Evolutionary conservation across 2,329 filamentous ascomycete species (phyloP).

Genomic region (Colletotrichum lentis): DNA sequence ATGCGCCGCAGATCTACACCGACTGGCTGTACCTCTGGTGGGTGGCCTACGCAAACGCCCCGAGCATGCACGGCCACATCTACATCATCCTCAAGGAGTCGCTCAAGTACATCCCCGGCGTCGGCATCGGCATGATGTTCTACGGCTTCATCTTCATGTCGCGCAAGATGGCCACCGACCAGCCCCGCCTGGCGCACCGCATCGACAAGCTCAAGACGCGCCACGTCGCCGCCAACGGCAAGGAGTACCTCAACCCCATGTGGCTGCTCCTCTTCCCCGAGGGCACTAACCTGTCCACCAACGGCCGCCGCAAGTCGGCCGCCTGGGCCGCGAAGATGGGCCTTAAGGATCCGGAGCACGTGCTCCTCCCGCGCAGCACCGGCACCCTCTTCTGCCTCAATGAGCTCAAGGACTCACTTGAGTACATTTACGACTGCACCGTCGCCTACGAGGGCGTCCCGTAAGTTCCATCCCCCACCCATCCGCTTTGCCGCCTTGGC

Average conservation of each 20-base stretch:
- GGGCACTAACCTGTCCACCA: slow-evolving; percentile 80
- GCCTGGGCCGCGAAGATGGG: slow-evolving; percentile 81
- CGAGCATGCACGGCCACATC: slow-evolving; percentile 82
- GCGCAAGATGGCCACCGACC: slow-evolving; percentile 85
- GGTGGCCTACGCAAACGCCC: slow-evolving; percentile 81
- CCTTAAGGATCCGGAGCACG: slow-evolving; percentile 75
- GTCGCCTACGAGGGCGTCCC: slow-evolving; percentile 94
- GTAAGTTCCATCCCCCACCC: slow-evolving; percentile 62
- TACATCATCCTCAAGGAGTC: slow-evolving; percentile 93
- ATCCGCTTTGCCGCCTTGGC: background rate
- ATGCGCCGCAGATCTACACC: slow-evolving; percentile 71
- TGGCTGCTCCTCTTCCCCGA: slow-evolving; percentile 90
- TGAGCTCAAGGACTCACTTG: slow-evolving; percentile 76
- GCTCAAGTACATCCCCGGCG: slow-evolving; percentile 79
- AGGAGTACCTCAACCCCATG: slow-evolving; percentile 76
- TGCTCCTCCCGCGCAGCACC: slow-evolving; percentile 81
- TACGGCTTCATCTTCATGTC: slow-evolving; percentile 92
- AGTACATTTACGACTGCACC: slow-evolving; percentile 92
- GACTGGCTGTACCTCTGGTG: slow-evolving; percentile 96
- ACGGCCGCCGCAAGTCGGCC: slow-evolving; percentile 74
- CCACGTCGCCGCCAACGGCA: slow-evolving; percentile 62
- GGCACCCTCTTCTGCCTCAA: slow-evolving; percentile 82
- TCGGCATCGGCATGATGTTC: slow-evolving; percentile 84
- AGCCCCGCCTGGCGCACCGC: slow-evolving; percentile 76
- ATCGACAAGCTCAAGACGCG: slow-evolving; percentile 72